Base-by-base conservation (phyloP, 305 asterid species). In the Fraxinus albicans region DNA sequence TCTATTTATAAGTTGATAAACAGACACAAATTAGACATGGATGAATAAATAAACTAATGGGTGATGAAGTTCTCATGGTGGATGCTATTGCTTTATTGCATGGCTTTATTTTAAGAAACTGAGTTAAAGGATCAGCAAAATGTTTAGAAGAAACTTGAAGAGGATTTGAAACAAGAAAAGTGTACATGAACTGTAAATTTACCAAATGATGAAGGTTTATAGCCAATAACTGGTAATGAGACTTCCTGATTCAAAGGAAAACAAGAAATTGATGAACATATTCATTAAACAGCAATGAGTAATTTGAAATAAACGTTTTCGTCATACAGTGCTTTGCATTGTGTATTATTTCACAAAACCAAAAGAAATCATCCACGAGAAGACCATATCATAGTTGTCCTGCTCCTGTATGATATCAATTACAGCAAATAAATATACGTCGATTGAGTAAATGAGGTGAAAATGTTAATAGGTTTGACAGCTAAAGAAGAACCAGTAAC, bases 21-120 rank as follows among this genome's bases (percentile, higher is more conserved):
- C 47, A 40, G 47, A 8, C 2, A 40, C 47, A 40, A 40, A 33
- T 40, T 40, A 8, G 13, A 40, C 47, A 40, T 40, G 47, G 47
- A 40, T 2, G 13, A 40, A 40, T 40, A 40, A 40, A 40, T 9
- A 40, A 40, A 40, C 47, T 40, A 50, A 7, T 80, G 65, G 58
- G 67, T 75, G 83, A 34, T 60, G 53, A 35, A 44, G 50, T 47
- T 78, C 38, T 60, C 25, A 19, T 21, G 81, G 76, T 36, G 76
- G 73, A 63, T 21, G 73, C 73, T 25, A 63, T 8, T 63, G 73
- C 15, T 63, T 25, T 63, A 23, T 21, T 63, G 25, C 65, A 63
- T 21, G 34, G 73, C 6, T 25, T 63, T 29, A 63, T 25, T 63
- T 23, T 8, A 63, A 21, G 34, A 63, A 63, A 23, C 31, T 8